Base-by-base conservation (phyloP, 1,284 basidiomycete genomes). In the Ceratobasidium sp. region DNA sequence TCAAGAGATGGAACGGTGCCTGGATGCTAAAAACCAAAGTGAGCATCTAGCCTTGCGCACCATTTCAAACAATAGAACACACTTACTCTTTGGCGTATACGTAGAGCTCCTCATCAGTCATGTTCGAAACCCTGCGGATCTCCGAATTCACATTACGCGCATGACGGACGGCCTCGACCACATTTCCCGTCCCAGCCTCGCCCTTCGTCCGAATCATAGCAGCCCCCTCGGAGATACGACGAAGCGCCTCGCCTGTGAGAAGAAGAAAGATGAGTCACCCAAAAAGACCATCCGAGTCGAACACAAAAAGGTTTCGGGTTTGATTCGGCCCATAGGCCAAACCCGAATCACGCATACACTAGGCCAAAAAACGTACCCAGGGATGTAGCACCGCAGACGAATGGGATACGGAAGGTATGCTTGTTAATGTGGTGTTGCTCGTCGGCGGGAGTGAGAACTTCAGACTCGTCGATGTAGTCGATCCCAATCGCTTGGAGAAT, bases 201-300 rank as follows among this genome's bases (percentile, higher is more conserved):
- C 98, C 96, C 83, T 98, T 98, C 74, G 96, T 98, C 78, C 96
- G 93, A 82, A 98, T 96, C 86, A 96, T 96, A 9, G 96, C 94
- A 0, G 96, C 98, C 74, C 97, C 98, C 82, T 99, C 97, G 35
- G 94, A 95, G 80, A 99, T 98, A 77, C 97, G 91, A 49, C 97
- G 90, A 3, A 99, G 87, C 2, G 98, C 97, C 83, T 99, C 97
- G 75, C 66, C 66, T 70, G 35, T 14, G 35, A 13, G 21, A 54
- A 43, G 13, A 26, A 54, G 30, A 38, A 41, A 58, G 47, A 23
- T 49, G 23, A 38, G 35, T 38, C 23, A 86, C 87, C 59, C 62
- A 44, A 43, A 63, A 49, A 46, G 61, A 41, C 35, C 43, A 57
- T 14, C 21, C 23, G 35, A 38, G 35, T 38, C 35, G 35, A 38